Percentiles rank a stretch among this genome's conserved stretches.
Conservation (phyloP, 1,284 basidiomycete species). For the Ceratobasidium sp. region DNA sequence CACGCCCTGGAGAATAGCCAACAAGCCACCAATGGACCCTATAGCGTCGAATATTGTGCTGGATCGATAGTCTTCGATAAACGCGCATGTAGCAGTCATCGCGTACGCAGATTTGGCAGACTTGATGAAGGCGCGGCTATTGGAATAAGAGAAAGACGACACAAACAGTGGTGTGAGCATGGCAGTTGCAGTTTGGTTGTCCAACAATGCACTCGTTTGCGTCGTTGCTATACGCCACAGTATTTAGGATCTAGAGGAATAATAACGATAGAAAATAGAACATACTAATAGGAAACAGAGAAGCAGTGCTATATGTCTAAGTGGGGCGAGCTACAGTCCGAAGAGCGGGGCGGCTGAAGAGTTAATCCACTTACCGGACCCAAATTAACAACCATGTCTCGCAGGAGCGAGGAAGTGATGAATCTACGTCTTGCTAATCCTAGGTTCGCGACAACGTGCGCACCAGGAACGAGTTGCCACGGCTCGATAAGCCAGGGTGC, state of each 20-base stretch:
- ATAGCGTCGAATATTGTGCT: constrained; percentile 14
- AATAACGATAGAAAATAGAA: not conserved
- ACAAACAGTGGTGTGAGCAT: not conserved
- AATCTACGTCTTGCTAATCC: constrained; percentile 5
- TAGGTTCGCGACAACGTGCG: not conserved
- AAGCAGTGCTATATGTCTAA: constrained; percentile 5
- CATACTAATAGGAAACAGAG: constrained; percentile 7
- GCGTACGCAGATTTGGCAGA: not conserved
- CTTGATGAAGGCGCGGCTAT: not conserved
- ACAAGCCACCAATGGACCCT: constrained; percentile 17
- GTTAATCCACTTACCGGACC: not conserved
- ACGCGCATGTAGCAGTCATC: constrained; percentile 2
- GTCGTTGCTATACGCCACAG: not conserved
- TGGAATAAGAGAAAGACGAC: not conserved
- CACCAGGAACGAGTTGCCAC: constrained; percentile 5
- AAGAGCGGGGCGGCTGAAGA: not conserved
- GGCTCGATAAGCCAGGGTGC: constrained; percentile 10
- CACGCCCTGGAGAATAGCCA: constrained; percentile 6
- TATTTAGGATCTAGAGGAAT: not conserved
- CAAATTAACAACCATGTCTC: constrained; percentile 15
- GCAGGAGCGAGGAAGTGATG: constrained; percentile 18
- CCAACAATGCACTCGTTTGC: not conserved
- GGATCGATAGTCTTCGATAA: constrained; percentile 17
- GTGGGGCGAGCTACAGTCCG: not conserved
- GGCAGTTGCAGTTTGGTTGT: constrained; percentile 14